Evolutionary conservation across 768 basidiomycete genomes (phyloP).

Genomic region (Trametes meyenii): DNA sequence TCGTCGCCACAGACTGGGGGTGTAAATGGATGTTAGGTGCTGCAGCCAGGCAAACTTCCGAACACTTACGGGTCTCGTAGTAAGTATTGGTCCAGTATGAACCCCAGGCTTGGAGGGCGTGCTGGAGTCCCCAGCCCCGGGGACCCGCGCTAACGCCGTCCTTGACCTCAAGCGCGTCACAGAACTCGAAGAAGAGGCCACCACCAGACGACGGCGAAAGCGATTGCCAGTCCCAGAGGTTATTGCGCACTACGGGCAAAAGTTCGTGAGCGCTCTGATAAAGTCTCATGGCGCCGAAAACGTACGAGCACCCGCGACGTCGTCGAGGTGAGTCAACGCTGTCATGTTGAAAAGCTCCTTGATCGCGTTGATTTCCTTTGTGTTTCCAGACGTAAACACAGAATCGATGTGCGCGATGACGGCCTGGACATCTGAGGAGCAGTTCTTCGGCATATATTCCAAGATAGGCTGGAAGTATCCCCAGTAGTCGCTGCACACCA

Average conservation of each 20-base stretch:
- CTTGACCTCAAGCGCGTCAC: constrained; percentile 69
- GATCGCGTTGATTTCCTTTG: constrained; percentile 51
- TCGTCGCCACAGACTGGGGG: constrained; percentile 52
- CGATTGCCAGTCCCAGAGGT: constrained; percentile 70
- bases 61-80: constrained; percentile 45
- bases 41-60: not conserved
- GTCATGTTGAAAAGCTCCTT: constrained; percentile 63
- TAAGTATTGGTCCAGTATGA: constrained; percentile 55
- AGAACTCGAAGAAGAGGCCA: constrained; percentile 59
- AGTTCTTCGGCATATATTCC: constrained; percentile 69
- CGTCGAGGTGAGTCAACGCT: constrained; percentile 58
- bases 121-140: constrained; percentile 61
- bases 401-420: constrained; percentile 64
- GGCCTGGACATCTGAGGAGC: constrained; percentile 69
- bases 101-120: constrained; percentile 65
- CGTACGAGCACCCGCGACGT: constrained; percentile 61
- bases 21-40: constrained; percentile 2
- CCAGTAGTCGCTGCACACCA: constrained; percentile 56
- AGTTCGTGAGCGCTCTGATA: not conserved
- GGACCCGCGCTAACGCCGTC: constrained; percentile 52
- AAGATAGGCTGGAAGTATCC: constrained; percentile 74
- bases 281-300: too few species aligned
- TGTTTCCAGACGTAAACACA: constrained; percentile 50
- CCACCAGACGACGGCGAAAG: constrained; percentile 54
- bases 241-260: constrained; percentile 40